These are phyloP conservation scores for Claviceps pusilla DNA, from an alignment of 2,329 filamentous ascomycete species.

Conservation along the genomic window DNA sequence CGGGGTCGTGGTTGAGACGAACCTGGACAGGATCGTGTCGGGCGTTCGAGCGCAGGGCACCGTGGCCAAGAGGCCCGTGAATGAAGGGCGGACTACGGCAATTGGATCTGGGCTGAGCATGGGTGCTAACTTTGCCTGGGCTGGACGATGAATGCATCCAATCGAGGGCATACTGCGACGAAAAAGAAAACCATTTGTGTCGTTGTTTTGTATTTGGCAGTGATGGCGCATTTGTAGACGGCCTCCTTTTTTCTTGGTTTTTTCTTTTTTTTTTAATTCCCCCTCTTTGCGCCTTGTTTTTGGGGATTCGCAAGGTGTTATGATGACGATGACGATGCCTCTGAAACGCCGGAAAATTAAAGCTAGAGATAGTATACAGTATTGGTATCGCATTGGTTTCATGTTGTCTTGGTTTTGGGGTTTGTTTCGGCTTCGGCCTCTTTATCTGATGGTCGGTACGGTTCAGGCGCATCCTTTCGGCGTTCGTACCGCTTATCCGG, in stretches of 20 bases:
- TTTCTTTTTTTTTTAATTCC: not conserved
- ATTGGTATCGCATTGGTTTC: not conserved
- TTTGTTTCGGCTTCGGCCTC: slow-evolving; percentile 14
- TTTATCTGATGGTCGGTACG: slow-evolving; percentile 11
- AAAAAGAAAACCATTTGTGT: not conserved
- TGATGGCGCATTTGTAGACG: not conserved
- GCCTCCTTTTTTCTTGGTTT: not conserved
- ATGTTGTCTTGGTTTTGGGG: slow-evolving; percentile 5
- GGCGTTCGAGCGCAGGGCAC: slow-evolving; percentile 66
- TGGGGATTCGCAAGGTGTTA: not conserved
- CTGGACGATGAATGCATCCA: slow-evolving; percentile 17
- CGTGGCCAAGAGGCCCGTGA: slow-evolving; percentile 65
- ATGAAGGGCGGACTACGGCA: slow-evolving; percentile 41
- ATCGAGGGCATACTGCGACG: too few species aligned
- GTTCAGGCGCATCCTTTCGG: slow-evolving; percentile 22
- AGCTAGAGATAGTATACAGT: not conserved
- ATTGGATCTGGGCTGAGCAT: slow-evolving; percentile 38
- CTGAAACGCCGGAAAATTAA: not conserved
- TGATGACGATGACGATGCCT: not conserved
- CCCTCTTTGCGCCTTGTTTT: not conserved
- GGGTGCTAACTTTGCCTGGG: slow-evolving; percentile 45
- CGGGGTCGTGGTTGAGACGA: slow-evolving; percentile 87
- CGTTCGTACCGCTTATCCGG: slow-evolving; percentile 28
- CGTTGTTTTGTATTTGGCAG: not conserved
- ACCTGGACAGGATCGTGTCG: slow-evolving; percentile 71